These are phyloP conservation scores for Cladobotryum protrusum DNA, from an alignment of 2,329 filamentous ascomycete genomes.

Conservation along the genomic window DNA sequence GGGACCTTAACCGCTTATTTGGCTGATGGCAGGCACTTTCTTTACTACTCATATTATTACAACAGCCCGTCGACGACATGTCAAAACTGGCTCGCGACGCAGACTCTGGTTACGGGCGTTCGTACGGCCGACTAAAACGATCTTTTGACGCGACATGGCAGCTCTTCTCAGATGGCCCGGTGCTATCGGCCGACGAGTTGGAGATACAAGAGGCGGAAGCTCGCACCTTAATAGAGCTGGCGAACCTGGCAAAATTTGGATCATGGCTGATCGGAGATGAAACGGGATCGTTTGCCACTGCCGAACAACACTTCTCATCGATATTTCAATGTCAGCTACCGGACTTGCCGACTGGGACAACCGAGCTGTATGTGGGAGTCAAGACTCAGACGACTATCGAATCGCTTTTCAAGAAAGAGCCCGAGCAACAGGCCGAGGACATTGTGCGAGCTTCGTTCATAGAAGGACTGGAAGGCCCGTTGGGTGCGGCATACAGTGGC, in stretches of 20 bases:
- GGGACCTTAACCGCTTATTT: not conserved
- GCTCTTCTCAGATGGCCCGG: slow-evolving; percentile 27
- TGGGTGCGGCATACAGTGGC: slow-evolving; percentile 29
- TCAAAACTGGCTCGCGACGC: slow-evolving; percentile 27
- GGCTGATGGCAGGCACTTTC: slow-evolving; percentile 28
- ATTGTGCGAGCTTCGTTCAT: slow-evolving; percentile 51
- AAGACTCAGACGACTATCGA: slow-evolving; percentile 49
- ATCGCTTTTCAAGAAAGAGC: slow-evolving; percentile 43
- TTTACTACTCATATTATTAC: slow-evolving; percentile 32
- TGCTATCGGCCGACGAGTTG: slow-evolving; percentile 30
- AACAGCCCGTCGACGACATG: slow-evolving; percentile 31
- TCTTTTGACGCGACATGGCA: slow-evolving; percentile 29
- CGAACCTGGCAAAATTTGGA: slow-evolving; percentile 44
- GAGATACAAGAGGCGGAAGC: slow-evolving; percentile 27
- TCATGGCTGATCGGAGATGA: slow-evolving; percentile 33
- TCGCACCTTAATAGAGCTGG: slow-evolving; percentile 36
- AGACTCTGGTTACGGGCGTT: slow-evolving; percentile 28
- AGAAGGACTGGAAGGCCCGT: slow-evolving; percentile 46
- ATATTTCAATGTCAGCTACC: slow-evolving; percentile 41
- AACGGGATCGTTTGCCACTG: slow-evolving; percentile 33
- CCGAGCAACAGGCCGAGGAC: slow-evolving; percentile 45
- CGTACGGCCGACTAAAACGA: slow-evolving; percentile 25
- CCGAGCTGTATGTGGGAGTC: slow-evolving; percentile 40
- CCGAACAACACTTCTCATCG: slow-evolving; percentile 40
- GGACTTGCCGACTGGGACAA: slow-evolving; percentile 35